phyloP scores from a whole-genome alignment of 495 filamentous ascomycete species.

The Xylaria scruposa region DNA sequence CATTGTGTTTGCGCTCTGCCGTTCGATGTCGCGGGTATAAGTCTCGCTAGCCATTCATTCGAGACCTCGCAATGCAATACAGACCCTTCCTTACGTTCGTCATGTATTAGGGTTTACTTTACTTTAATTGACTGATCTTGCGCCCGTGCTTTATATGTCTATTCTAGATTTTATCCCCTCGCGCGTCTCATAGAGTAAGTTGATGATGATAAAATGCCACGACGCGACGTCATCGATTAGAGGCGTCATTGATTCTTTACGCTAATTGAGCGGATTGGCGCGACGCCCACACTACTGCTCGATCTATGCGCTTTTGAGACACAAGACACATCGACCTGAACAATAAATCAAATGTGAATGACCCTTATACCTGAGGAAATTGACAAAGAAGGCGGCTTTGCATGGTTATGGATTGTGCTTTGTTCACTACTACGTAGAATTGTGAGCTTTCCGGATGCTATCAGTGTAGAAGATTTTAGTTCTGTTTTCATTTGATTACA shows the following conservation, averaged over 20 bases:
- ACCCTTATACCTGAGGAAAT: neutral
- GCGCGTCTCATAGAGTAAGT: neutral
- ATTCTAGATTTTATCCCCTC: neutral
- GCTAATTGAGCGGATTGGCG: neutral
- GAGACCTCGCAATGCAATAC: neutral
- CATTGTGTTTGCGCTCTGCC: conserved; percentile 25
- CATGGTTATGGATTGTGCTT: neutral
- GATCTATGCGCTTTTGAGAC: conserved; percentile 4
- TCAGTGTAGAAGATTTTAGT: neutral
- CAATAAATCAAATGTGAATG: neutral
- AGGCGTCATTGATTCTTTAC: conserved; percentile 1
- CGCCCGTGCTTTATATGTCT: neutral
- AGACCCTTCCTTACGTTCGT: neutral
- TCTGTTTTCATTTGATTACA: neutral
- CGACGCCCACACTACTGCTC: neutral
- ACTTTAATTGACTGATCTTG: neutral
- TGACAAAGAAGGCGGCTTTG: neutral
- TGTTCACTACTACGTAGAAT: neutral
- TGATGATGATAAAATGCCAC: conserved; percentile 24
- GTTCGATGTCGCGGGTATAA: conserved; percentile 27
- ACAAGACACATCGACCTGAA: neutral
- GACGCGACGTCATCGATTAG: conserved; percentile 27
- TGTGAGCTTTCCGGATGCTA: neutral
- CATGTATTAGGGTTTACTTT: neutral
- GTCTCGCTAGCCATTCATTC: conserved; percentile 22